phyloP scores from a whole-genome alignment of 148 eudicot species.

The Beta vulgaris region DNA sequence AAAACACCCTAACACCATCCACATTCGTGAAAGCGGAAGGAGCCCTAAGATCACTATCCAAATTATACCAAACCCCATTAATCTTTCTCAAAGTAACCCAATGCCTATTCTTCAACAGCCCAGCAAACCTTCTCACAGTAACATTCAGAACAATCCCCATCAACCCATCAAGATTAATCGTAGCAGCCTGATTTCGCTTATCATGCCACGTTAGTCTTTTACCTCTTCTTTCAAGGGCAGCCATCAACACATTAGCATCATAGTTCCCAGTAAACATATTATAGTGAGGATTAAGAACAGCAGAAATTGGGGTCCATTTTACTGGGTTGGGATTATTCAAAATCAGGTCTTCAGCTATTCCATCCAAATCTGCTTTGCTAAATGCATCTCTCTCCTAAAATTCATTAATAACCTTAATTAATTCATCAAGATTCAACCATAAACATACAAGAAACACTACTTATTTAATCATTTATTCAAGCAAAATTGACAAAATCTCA shows the following conservation, averaged over 20 bases:
- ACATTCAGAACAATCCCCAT: constrained; percentile 84
- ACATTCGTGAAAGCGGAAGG: constrained; percentile 50
- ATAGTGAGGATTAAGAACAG: constrained; percentile 79
- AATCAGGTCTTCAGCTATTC: constrained; percentile 57
- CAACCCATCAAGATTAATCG: constrained; percentile 59
- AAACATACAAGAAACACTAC: constrained; percentile 5
- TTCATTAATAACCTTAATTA: constrained; percentile 14
- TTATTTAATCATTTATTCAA: not conserved
- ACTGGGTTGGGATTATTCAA: constrained; percentile 60
- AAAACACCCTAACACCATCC: constrained; percentile 60
- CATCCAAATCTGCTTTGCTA: constrained; percentile 51
- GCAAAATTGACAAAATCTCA: not conserved
- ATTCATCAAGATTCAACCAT: constrained; percentile 2
- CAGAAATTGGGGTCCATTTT: constrained; percentile 76
- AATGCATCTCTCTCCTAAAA: constrained; percentile 78
- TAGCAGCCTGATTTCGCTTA: constrained; percentile 48
- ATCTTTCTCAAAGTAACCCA: constrained; percentile 80
- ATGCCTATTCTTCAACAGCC: constrained; percentile 75
- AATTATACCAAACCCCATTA: constrained; percentile 74
- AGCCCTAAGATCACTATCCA: constrained; percentile 82
- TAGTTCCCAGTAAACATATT: constrained; percentile 84
- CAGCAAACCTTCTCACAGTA: constrained; percentile 55
- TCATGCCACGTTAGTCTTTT: constrained; percentile 90
- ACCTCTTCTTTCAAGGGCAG: constrained; percentile 75
- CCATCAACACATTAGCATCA: constrained; percentile 78